Conservation (phyloP, 2,329 filamentous ascomycete species). For the Aspergillus caelatus region DNA sequence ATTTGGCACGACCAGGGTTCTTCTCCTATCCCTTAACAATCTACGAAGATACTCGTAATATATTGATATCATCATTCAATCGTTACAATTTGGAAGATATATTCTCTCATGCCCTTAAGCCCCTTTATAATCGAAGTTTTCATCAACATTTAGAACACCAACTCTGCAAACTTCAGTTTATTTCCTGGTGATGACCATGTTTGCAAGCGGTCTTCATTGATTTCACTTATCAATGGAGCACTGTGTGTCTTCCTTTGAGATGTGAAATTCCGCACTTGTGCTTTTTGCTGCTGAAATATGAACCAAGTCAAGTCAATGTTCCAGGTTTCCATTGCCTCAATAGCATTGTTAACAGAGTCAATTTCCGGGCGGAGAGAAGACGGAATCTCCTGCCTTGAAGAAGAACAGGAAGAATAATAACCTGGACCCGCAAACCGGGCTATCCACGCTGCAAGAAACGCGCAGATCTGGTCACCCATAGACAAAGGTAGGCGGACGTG, state of each 20-base stretch:
- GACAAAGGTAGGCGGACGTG: constrained; percentile 43
- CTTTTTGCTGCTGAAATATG: constrained; percentile 34
- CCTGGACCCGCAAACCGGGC: constrained; percentile 36
- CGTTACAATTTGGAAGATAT: not conserved
- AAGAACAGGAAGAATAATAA: constrained; percentile 31
- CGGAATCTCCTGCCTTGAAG: not conserved
- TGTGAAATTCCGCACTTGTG: constrained; percentile 8
- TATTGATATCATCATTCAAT: not conserved
- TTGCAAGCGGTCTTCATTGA: constrained; percentile 12
- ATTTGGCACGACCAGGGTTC: not conserved
- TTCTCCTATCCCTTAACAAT: not conserved
- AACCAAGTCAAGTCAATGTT: constrained; percentile 48
- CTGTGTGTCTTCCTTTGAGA: constrained; percentile 32
- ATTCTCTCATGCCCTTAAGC: not conserved
- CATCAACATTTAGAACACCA: constrained; percentile 23
- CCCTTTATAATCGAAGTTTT: not conserved
- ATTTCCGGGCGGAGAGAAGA: constrained; percentile 16
- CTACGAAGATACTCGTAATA: not conserved
- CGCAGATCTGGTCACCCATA: constrained; percentile 45
- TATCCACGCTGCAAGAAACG: constrained; percentile 41
- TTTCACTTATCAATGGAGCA: constrained; percentile 11
- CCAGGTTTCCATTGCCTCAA: constrained; percentile 45
- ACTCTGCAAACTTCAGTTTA: constrained; percentile 38
- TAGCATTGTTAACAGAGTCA: constrained; percentile 31
- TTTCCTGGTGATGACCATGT: constrained; percentile 27